phyloP scores from a whole-genome alignment of 2,329 filamentous ascomycete genomes.

The Pseudogymnoascus sp. region DNA sequence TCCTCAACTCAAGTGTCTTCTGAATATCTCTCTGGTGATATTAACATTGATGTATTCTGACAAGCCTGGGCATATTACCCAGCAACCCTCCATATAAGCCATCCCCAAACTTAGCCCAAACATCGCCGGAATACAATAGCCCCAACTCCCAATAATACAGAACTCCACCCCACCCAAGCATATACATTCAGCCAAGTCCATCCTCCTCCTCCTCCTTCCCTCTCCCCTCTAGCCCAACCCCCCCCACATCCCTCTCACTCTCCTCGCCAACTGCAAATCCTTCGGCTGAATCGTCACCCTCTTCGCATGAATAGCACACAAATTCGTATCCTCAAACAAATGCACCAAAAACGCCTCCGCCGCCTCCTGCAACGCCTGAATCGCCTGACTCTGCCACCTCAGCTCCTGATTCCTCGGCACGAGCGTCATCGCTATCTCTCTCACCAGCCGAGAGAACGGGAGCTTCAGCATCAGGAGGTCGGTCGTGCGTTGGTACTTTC shows the following conservation, averaged over 20 bases:
- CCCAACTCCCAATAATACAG: not conserved
- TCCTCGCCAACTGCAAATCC: conserved; percentile 85
- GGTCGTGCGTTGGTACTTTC: conserved; percentile 81
- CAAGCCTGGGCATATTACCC: not conserved
- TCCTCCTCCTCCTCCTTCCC: not conserved
- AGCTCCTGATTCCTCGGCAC: conserved; percentile 62
- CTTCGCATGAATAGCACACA: conserved; percentile 95
- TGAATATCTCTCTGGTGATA: not conserved
- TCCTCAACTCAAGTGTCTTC: not conserved
- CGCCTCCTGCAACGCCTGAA: conserved; percentile 87
- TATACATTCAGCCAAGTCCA: not conserved
- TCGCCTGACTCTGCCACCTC: conserved; percentile 93
- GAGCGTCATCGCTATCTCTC: conserved; percentile 65
- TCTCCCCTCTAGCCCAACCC: conserved; percentile 49
- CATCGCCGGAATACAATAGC: not conserved
- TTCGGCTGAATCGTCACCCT: conserved; percentile 97
- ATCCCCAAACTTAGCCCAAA: not conserved
- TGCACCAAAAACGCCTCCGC: conserved; percentile 95
- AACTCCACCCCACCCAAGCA: not conserved
- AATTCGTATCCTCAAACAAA: conserved; percentile 92
- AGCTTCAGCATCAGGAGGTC: conserved; percentile 79
- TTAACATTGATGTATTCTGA: not conserved
- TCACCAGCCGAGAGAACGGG: conserved; percentile 72
- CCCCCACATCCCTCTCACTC: conserved; percentile 73
- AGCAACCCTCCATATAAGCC: not conserved